Conservation (phyloP, 169 alveolate genomes). For the Plasmodium vivax region DNA sequence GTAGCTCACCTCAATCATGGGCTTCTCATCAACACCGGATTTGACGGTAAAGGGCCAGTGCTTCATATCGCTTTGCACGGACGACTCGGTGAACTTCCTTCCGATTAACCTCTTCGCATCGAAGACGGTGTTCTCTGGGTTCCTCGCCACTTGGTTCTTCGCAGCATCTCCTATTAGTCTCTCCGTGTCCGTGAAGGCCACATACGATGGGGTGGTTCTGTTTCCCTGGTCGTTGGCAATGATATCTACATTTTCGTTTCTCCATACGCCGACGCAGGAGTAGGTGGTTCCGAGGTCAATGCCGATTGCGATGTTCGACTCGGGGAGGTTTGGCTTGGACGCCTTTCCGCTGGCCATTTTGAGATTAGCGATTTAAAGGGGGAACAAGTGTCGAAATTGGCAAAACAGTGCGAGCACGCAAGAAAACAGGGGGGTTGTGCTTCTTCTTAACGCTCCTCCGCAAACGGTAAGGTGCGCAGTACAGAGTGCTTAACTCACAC, state of each 20-base stretch:
- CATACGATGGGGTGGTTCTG: constrained; percentile 99
- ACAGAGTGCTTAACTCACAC: neutral
- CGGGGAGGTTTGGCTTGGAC: constrained; percentile 68
- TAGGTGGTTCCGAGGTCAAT: constrained; percentile 97
- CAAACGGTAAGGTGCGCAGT: neutral
- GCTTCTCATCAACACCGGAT: constrained; percentile 89
- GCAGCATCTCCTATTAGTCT: constrained; percentile 99
- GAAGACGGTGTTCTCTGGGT: constrained; percentile 96
- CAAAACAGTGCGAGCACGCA: neutral
- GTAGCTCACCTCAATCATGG: constrained; percentile 89
- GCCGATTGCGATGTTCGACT: constrained; percentile 88
- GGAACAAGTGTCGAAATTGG: neutral
- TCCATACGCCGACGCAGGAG: constrained; percentile 97
- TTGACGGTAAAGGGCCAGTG: constrained; percentile 96
- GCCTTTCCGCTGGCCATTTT: constrained; percentile 69
- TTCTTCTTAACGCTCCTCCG: neutral
- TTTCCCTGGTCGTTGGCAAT: constrained; percentile 99
- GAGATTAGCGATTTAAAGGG: neutral
- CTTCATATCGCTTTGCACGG: constrained; percentile 94
- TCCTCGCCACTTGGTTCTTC: constrained; percentile 96
- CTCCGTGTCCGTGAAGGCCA: constrained; percentile 98
- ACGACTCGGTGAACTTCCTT: constrained; percentile 92
- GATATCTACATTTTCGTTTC: constrained; percentile 96
- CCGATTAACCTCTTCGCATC: constrained; percentile 98
- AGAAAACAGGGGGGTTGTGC: no score